These are phyloP conservation scores for Lathyrus sativus DNA, from an alignment of 306 rosid genomes.

Conservation along the genomic window DNA sequence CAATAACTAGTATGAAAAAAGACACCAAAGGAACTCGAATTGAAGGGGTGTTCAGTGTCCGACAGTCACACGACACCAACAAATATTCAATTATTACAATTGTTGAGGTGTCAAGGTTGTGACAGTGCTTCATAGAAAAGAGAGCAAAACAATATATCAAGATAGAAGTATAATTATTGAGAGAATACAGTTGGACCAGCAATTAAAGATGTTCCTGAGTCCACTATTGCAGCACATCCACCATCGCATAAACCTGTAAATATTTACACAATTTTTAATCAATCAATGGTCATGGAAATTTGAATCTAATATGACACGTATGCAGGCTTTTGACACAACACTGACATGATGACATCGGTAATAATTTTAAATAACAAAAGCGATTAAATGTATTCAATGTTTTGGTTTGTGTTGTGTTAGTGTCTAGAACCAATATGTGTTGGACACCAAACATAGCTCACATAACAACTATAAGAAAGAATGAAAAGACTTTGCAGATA, in stretches of 20 bases:
- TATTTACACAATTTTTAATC: background rate
- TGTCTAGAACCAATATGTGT: too few species aligned
- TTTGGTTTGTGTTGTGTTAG: too few species aligned
- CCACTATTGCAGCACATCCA: conserved; percentile 69
- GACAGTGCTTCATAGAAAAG: background rate
- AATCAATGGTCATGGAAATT: too few species aligned
- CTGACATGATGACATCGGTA: too few species aligned
- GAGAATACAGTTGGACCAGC: conserved; percentile 76
- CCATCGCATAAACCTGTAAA: conserved; percentile 57
- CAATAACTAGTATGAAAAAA: conserved; percentile 36
- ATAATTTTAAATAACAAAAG: too few species aligned
- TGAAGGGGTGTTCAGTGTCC: too few species aligned
- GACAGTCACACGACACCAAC: too few species aligned
- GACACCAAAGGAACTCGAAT: background rate
- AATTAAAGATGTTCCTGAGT: conserved; percentile 67
- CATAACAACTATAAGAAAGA: conserved; percentile 8
- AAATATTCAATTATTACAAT: too few species aligned
- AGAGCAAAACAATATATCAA: conserved; percentile 2
- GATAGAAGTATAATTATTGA: conserved; percentile 29
- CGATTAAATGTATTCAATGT: too few species aligned
- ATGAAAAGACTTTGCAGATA: background rate
- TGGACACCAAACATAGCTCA: background rate
- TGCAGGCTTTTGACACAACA: too few species aligned
- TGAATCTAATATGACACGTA: too few species aligned
- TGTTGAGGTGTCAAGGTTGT: too few species aligned